Evolutionary conservation across 2,329 filamentous ascomycete species (phyloP), one percentile per base, ranked within the genome.

Genomic region (Davidsoniella eucalypti): DNA sequence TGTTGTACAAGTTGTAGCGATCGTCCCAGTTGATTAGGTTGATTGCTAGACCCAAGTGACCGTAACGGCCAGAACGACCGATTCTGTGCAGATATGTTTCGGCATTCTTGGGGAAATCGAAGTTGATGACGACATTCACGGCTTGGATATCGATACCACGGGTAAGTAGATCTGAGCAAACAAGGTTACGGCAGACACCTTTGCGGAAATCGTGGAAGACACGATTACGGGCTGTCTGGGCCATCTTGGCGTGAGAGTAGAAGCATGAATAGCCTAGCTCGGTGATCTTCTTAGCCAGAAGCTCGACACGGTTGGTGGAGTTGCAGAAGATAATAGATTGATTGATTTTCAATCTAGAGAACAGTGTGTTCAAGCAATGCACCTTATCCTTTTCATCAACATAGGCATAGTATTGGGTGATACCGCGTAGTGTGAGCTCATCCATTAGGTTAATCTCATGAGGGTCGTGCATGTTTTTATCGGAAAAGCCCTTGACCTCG

Each of bases 311-410:
- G 66, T 96, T 96, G 49, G 92, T 98, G 39, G 92, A 98, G 68
- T 98, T 98, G 70, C 92, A 98, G 71, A 98, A 98, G 64, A 98
- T 98, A 70, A 98, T 98, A 55, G 93, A 98, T 71, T 98, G 92
- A 69, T 98, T 98, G 70, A 98, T 98, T 67, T 98, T 90, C 14
- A 98, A 79, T 68, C 95, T 94, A 58, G 88, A 95, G 72, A 98
- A 98, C 56, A 98, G 81, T 0, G 92, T 98, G 71, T 98, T 98
- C 57, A 98, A 70, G 65, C 92, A 98, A 69, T 98, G 93, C 17
- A 98, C 92, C 69, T 98, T 98, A 64, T 95, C 87, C 70, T 95
- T 95, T 69, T 98, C 92, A 67, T 98, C 92, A 48, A 98, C 93
- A 58, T 96, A 98, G 40, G 92, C 92, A 62, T 98, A 98, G 70